Evolutionary conservation across 768 basidiomycete genomes (phyloP), one percentile per base, ranked within the genome.

Genomic region (Paxillus rubicundulus): DNA sequence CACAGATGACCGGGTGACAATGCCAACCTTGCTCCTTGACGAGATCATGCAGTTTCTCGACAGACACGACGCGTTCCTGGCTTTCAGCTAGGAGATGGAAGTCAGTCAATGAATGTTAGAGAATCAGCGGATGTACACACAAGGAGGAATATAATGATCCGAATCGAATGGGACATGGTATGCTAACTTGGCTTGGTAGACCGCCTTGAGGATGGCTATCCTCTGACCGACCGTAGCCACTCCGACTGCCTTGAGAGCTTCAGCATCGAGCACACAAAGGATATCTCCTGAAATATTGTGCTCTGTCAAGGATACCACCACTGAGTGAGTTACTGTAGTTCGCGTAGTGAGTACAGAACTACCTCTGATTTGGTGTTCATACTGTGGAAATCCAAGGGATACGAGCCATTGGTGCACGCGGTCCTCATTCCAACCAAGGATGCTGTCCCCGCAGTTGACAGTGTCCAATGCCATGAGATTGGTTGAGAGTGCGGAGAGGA

Each of bases 221-320:
- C 97, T 79, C 70, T 98, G 95, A 18, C 97, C 97, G 57, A 98
- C 82, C 33, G 89, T 91, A n/a, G 81, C 66, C 39, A 99, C 81
- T 8, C 97, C 97, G 50, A 98, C 74, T 39, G 89, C 85, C 70
- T 89, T 91, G 58, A 99, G 81, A 2, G 82, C 72, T 20, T 94
- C 89, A n/a, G 84, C 78, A 66, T 93, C 89, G 44, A 98, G 78
- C 61, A 89, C 74, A 56, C 87, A 84, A 7, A 99, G 80, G 2
- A 92, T 84, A 57, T 98, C 94, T 50, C 97, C 97, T 16, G 87
- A 87, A 58, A 99, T 91, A 56, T 83, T 87, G 69, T 99, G 89
- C 66, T 94, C 96, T 96, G 49, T 16, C 34, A 38, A 33, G 41
- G 33, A 57, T 38, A 38, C 50, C 43, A 54, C 16, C 3, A 28